phyloP scores from a whole-genome alignment of 805 yeast genomes.

The Candida vaughaniae region DNA sequence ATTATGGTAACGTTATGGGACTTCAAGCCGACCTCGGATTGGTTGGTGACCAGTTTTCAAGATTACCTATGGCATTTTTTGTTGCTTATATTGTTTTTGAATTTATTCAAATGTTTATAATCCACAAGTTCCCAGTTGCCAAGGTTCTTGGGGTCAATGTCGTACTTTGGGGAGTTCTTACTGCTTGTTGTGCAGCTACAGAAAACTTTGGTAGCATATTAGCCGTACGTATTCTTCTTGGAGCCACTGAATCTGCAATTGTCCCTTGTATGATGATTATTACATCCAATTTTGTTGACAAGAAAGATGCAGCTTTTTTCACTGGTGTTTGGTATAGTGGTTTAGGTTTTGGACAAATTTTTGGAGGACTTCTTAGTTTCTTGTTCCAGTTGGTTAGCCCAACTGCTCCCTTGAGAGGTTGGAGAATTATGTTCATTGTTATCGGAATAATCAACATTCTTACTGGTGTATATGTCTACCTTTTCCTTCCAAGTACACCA shows the following conservation, averaged over 20 bases:
- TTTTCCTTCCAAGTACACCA: conserved; percentile 20
- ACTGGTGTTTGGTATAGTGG: conserved; percentile 25
- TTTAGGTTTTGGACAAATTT: conserved; percentile 20
- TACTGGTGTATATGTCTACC: conserved; percentile 16
- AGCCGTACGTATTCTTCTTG: conserved; percentile 18
- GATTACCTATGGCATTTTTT: conserved; percentile 52
- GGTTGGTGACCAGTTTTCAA: conserved; percentile 26
- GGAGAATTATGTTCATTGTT: conserved; percentile 21
- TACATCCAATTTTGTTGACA: conserved; percentile 23
- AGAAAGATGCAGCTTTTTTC: conserved; percentile 19
- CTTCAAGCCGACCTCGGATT: conserved; percentile 27
- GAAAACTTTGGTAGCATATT: conserved; percentile 24
- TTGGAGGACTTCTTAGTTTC: conserved; percentile 20
- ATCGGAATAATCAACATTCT: conserved; percentile 18
- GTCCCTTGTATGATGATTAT: conserved; percentile 23
- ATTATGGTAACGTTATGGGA: conserved; percentile 30
- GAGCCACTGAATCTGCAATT: conserved; percentile 21
- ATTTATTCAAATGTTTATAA: conserved; percentile 32
- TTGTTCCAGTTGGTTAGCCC: conserved; percentile 17
- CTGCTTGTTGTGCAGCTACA: conserved; percentile 36
- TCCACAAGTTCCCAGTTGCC: conserved; percentile 36
- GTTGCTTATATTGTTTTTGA: conserved; percentile 31
- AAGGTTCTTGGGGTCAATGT: conserved; percentile 31
- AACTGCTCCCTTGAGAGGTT: conserved; percentile 14
- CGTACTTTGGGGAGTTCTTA: conserved; percentile 34